Evolutionary conservation across 1,139 yeast species (phyloP).

Genomic region (Ashbya aceris): DNA sequence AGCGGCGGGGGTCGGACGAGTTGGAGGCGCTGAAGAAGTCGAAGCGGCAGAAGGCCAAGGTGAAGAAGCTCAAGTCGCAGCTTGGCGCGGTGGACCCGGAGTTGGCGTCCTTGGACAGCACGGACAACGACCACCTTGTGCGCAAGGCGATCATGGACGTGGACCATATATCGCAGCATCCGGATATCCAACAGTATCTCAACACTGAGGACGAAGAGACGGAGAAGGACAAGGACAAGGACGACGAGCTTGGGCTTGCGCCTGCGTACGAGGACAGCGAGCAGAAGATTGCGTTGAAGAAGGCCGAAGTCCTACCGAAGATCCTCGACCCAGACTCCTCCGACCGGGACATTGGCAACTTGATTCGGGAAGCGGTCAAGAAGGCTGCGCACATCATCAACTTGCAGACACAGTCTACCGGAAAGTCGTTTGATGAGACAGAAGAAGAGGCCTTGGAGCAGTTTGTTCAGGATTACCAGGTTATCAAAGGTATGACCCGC

Average conservation of each 20-base stretch:
- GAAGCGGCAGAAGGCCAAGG: slow-evolving; percentile 13
- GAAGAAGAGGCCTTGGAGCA: slow-evolving; percentile 66
- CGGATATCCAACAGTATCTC: slow-evolving; percentile 40
- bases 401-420: slow-evolving; percentile 27
- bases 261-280: slow-evolving; percentile 6
- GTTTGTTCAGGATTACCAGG: slow-evolving; percentile 61
- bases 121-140: slow-evolving; percentile 38
- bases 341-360: slow-evolving; percentile 17
- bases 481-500: slow-evolving; percentile 49
- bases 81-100: slow-evolving; percentile 50
- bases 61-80: slow-evolving; percentile 16
- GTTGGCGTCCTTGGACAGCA: slow-evolving; percentile 40
- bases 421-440: slow-evolving; percentile 33
- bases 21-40: slow-evolving; percentile 8
- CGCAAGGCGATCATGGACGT: slow-evolving; percentile 64
- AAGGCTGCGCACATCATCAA: slow-evolving; percentile 27
- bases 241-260: slow-evolving; percentile 6
- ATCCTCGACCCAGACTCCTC: slow-evolving; percentile 12
- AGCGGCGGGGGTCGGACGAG: slow-evolving; percentile 2
- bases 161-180: slow-evolving; percentile 39
- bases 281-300: slow-evolving; percentile 6
- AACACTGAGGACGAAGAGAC: slow-evolving; percentile 27
- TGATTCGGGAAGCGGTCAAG: slow-evolving; percentile 26
- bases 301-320: slow-evolving; percentile 21
- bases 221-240: slow-evolving; percentile 12